Percentiles rank a stretch among this genome's conserved stretches.
Conservation (phyloP, 176 grass and related monocot species). For the Stipa capillata region DNA sequence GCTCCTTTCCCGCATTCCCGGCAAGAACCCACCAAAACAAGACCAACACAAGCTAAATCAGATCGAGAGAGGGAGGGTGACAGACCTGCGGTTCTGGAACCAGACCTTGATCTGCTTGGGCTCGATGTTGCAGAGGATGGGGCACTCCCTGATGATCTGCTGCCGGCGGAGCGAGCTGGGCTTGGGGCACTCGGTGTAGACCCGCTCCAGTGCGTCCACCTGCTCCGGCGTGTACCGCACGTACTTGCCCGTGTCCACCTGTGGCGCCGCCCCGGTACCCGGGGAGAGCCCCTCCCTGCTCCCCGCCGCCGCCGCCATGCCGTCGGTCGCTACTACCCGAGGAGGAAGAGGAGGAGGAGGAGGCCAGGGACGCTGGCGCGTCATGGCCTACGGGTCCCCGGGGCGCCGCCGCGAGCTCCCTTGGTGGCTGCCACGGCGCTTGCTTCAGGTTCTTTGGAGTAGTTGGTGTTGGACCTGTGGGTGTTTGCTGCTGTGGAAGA, state of each 20-base stretch:
- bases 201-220: conserved; percentile 95
- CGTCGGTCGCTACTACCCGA: background rate
- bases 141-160: conserved; percentile 88
- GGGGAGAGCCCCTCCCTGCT: too few relatives aligned
- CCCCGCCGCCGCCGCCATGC: background rate
- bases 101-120: conserved; percentile 99
- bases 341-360: background rate
- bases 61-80: background rate
- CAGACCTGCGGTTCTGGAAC: conserved; percentile 98
- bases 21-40: background rate
- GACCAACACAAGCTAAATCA: background rate
- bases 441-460: background rate
- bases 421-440: background rate
- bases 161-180: conserved; percentile 81
- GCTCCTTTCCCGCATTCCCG: too few relatives aligned
- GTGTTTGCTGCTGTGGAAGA: background rate
- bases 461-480: background rate
- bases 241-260: conserved; percentile 89
- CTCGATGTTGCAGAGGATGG: conserved; percentile 92
- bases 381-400: conserved; percentile 27
- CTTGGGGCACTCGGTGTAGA: conserved; percentile 96
- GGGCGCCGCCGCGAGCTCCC: background rate
- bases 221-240: conserved; percentile 97
- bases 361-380: background rate
- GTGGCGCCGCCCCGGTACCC: conserved; percentile 27